Conservation (phyloP, 2,329 filamentous ascomycete genomes). For the Neofusicoccum parvum region DNA sequence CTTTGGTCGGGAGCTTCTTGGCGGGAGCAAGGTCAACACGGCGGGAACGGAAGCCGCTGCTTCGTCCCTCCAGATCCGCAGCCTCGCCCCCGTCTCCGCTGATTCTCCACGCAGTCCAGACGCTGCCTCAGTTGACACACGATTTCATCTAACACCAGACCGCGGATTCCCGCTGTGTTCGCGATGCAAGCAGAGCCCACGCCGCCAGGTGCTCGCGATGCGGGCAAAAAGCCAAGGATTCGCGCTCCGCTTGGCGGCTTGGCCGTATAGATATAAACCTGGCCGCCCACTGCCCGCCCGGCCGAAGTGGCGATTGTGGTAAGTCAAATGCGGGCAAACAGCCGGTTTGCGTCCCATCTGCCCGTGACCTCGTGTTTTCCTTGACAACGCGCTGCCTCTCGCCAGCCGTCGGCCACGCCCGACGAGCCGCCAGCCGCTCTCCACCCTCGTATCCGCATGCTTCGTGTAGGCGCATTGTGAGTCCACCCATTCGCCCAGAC, state of each 20-base stretch:
- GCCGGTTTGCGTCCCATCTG: background rate
- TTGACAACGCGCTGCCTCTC: background rate
- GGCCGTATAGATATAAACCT: background rate
- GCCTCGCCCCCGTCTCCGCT: background rate
- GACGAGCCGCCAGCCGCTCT: background rate
- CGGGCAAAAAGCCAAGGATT: background rate
- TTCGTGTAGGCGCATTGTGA: background rate
- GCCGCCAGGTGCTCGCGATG: too few species aligned
- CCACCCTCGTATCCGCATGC: background rate
- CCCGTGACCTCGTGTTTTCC: background rate
- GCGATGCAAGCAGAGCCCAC: too few species aligned
- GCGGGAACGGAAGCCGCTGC: too few species aligned
- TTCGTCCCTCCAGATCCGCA: background rate
- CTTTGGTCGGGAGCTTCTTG: background rate
- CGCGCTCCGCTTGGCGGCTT: background rate
- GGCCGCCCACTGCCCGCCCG: background rate
- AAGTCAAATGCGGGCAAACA: background rate
- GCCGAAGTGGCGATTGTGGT: background rate
- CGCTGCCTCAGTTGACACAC: too few species aligned
- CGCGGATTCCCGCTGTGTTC: too few species aligned
- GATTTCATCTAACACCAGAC: fast-evolving
- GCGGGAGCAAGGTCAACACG: background rate
- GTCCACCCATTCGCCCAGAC: background rate
- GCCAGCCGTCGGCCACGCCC: background rate
- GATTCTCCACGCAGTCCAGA: background rate